A percentile compares a stretch with the other conserved stretches of the same genome.
phyloP scores from a whole-genome alignment of 805 yeast species.

The Isabelozyma rhagii region DNA sequence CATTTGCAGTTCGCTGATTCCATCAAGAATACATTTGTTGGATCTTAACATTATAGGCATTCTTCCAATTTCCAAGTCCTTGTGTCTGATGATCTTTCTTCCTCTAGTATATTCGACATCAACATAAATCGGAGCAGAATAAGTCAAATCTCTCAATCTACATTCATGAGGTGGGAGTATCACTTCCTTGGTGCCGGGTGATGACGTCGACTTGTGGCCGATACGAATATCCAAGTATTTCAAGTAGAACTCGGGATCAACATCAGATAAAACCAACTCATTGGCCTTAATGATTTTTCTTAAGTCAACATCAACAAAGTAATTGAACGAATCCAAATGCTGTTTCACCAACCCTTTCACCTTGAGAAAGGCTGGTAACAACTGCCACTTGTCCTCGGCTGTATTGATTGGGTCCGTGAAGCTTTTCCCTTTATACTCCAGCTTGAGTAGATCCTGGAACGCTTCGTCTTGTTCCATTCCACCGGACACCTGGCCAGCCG shows the following conservation, averaged over 20 bases:
- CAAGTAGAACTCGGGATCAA: slow-evolving; percentile 93
- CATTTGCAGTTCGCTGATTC: slow-evolving; percentile 78
- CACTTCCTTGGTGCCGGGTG: slow-evolving; percentile 52
- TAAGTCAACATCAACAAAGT: slow-evolving; percentile 89
- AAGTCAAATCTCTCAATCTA: slow-evolving; percentile 87
- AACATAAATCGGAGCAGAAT: slow-evolving; percentile 92
- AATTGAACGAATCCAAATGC: slow-evolving; percentile 96
- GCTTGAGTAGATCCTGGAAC: slow-evolving; percentile 74
- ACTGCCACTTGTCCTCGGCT: slow-evolving; percentile 95
- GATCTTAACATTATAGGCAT: slow-evolving; percentile 99
- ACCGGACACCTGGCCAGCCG: background rate
- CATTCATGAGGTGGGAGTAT: slow-evolving; percentile 91
- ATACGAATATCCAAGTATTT: slow-evolving; percentile 91
- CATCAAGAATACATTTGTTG: slow-evolving; percentile 83
- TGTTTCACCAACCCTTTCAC: slow-evolving; percentile 96
- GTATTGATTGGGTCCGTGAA: slow-evolving; percentile 86
- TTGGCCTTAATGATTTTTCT: slow-evolving; percentile 92
- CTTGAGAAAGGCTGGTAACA: slow-evolving; percentile 90
- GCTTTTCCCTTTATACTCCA: slow-evolving; percentile 80
- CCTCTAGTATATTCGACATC: slow-evolving; percentile 98
- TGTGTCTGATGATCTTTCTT: slow-evolving; percentile 81
- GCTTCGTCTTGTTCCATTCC: slow-evolving; percentile 46
- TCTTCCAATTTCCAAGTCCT: slow-evolving; percentile 90
- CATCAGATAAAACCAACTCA: slow-evolving; percentile 84
- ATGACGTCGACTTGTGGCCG: slow-evolving; percentile 68